Evolutionary conservation across 192 early-diverging fungal genomes (phyloP).

Genomic region (Backusella luteola): DNA sequence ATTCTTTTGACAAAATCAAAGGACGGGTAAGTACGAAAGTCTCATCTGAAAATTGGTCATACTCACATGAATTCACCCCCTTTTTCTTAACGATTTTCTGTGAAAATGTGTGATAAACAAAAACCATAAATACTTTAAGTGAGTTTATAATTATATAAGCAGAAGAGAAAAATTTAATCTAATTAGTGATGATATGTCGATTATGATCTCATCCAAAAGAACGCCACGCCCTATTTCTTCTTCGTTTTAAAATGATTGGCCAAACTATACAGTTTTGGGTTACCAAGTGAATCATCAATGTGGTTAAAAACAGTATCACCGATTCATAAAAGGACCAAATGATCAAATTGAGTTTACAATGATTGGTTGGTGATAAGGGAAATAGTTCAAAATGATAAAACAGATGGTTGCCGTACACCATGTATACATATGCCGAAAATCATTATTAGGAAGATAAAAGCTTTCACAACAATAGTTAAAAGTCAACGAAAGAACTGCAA

Average conservation of each 20-base stretch:
- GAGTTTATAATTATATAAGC: too few relatives aligned
- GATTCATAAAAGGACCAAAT: background rate
- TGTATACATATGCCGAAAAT: background rate
- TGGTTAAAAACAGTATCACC: background rate
- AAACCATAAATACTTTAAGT: background rate
- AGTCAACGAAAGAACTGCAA: background rate
- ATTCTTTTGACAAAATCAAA: too few relatives aligned
- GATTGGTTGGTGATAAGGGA: background rate
- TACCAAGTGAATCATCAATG: background rate
- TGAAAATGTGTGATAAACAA: background rate
- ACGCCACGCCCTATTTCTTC: too few relatives aligned
- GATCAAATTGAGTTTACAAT: background rate
- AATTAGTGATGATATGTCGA: too few relatives aligned
- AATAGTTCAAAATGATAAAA: background rate
- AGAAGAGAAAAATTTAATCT: too few relatives aligned
- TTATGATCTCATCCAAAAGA: too few relatives aligned
- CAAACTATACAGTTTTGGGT: background rate
- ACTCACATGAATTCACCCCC: background rate
- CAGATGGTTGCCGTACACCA: background rate
- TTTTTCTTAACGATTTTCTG: background rate
- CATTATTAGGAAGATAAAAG: background rate
- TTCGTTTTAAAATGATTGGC: too few relatives aligned
- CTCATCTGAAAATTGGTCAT: slow-evolving; percentile 2
- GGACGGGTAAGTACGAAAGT: background rate
- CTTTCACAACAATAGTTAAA: background rate